These are phyloP conservation scores for Candida ulmi DNA, from an alignment of 805 yeast species.

Conservation along the genomic window DNA sequence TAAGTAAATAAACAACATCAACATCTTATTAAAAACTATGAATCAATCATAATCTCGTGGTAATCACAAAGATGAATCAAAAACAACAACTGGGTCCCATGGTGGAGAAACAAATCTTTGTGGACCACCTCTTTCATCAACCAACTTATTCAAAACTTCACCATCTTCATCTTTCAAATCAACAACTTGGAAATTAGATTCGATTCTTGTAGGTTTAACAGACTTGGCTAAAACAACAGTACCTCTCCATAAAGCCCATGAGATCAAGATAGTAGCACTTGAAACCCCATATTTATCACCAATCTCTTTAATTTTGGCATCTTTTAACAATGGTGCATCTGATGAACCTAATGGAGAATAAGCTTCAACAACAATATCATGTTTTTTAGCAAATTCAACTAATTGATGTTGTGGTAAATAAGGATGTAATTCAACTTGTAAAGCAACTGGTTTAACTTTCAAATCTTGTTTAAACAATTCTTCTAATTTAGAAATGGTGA, in stretches of 20 bases:
- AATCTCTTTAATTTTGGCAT: conserved; percentile 18
- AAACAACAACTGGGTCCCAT: conserved; percentile 32
- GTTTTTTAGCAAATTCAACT: conserved; percentile 40
- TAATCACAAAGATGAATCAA: conserved; percentile 11
- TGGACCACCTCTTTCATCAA: conserved; percentile 22
- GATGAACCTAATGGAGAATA: conserved; percentile 70
- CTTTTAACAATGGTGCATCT: conserved; percentile 36
- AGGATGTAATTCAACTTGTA: conserved; percentile 78
- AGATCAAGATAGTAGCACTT: conserved; percentile 45
- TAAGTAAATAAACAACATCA: too few relatives aligned
- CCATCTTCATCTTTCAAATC: conserved; percentile 29
- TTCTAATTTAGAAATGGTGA: conserved; percentile 48
- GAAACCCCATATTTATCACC: conserved; percentile 35
- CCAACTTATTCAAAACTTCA: conserved; percentile 19
- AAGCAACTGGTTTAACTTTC: conserved; percentile 55
- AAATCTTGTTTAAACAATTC: conserved; percentile 45
- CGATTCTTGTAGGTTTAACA: conserved; percentile 36
- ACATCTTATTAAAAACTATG: too few relatives aligned
- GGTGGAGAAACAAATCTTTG: conserved; percentile 20
- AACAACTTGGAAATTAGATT: conserved; percentile 24
- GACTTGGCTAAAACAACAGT: conserved; percentile 49
- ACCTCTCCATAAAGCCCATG: conserved; percentile 54
- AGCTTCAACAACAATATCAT: conserved; percentile 60
- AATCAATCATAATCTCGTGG: too few relatives aligned
- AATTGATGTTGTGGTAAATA: conserved; percentile 59